These are phyloP conservation scores for Xanthoconium purpureum DNA, from an alignment of 768 basidiomycete genomes.

Conservation along the genomic window DNA sequence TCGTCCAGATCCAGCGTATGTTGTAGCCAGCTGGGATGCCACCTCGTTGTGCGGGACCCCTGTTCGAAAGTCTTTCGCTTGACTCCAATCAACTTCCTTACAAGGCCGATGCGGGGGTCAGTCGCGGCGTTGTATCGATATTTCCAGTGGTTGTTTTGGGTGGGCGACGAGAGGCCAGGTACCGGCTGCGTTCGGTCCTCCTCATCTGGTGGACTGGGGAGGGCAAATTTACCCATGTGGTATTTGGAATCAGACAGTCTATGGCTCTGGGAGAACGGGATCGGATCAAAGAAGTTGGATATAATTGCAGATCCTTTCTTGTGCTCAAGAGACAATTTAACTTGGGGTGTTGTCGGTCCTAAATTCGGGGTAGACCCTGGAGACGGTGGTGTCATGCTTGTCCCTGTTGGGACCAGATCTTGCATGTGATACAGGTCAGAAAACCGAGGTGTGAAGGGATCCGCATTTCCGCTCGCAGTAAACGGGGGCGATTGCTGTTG, in stretches of 20 bases:
- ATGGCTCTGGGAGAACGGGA: conserved; percentile 68
- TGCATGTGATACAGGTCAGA: conserved; percentile 23
- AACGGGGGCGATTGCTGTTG: conserved; percentile 32
- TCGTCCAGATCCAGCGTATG: conserved; percentile 48
- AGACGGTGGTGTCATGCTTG: conserved; percentile 49
- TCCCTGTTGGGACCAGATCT: conserved; percentile 29
- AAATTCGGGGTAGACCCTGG: conserved; percentile 50
- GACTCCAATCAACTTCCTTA: conserved; percentile 63
- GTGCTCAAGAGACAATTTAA: conserved; percentile 41
- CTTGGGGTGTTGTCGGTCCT: conserved; percentile 51
- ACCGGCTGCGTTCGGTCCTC: conserved; percentile 35
- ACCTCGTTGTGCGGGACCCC: conserved; percentile 34
- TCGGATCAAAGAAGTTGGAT: conserved; percentile 59
- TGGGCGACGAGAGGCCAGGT: conserved; percentile 17
- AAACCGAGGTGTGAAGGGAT: conserved; percentile 20
- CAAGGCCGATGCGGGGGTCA: conserved; percentile 68
- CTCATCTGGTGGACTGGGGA: conserved; percentile 62
- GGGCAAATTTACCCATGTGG: conserved; percentile 63
- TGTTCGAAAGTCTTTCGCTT: conserved; percentile 59
- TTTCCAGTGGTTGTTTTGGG: conserved; percentile 42
- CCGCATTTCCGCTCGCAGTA: conserved; percentile 23
- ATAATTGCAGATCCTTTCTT: conserved; percentile 13
- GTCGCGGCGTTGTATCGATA: conserved; percentile 57
- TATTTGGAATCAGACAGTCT: conserved; percentile 72
- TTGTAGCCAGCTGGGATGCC: conserved; percentile 43